phyloP scores from a whole-genome alignment of 805 yeast species.

The Candida nanaspora region DNA sequence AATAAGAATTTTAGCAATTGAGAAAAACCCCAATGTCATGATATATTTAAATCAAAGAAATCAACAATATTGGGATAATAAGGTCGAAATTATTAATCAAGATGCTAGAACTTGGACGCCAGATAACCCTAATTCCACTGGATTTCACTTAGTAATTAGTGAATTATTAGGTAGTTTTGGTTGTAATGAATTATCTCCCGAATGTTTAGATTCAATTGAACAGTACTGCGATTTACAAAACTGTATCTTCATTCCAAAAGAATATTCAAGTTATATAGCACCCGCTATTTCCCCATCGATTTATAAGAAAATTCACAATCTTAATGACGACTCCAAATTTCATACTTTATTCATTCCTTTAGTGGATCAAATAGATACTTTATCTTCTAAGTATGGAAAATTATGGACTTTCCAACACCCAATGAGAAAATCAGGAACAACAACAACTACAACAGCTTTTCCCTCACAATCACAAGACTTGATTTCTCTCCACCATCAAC shows the following conservation, averaged over 20 bases:
- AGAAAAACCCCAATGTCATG: slow-evolving; percentile 61
- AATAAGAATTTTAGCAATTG: slow-evolving; percentile 51
- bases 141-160: slow-evolving; percentile 58
- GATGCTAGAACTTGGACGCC: slow-evolving; percentile 55
- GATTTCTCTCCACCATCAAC: background rate
- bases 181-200: slow-evolving; percentile 87
- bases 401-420: slow-evolving; percentile 57
- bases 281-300: slow-evolving; percentile 61
- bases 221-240: slow-evolving; percentile 31
- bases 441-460: background rate
- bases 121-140: slow-evolving; percentile 13
- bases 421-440: slow-evolving; percentile 4
- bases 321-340: slow-evolving; percentile 7
- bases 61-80: slow-evolving; percentile 41
- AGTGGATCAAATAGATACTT: slow-evolving; percentile 28
- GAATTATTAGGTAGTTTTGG: slow-evolving; percentile 90
- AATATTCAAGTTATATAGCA: slow-evolving; percentile 51
- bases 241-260: slow-evolving; percentile 57
- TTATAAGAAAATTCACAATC: slow-evolving; percentile 26
- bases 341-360: slow-evolving; percentile 24
- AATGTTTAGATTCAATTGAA: slow-evolving; percentile 49
- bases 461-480: too few species aligned
- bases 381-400: slow-evolving; percentile 40
- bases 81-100: slow-evolving; percentile 42
- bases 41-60: slow-evolving; percentile 43